Evolutionary conservation across 768 basidiomycete genomes (phyloP).

Genomic region (Calocera viscosa): DNA sequence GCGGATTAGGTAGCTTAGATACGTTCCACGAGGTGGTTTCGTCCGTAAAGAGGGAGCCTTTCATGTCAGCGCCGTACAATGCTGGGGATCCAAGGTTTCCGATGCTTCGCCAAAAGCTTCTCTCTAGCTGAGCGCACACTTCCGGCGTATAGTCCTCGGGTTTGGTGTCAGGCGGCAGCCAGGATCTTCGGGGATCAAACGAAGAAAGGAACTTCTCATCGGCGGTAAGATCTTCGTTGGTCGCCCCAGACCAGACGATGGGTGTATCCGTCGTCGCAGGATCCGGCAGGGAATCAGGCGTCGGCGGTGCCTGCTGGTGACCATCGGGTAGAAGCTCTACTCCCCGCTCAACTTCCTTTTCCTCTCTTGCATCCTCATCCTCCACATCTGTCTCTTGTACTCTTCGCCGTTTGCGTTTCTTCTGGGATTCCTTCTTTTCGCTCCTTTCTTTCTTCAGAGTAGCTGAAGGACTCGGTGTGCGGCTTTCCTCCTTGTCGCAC

Average conservation of each 20-base stretch:
- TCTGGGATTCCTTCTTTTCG: slow-evolving; percentile 12
- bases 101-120: slow-evolving; percentile 85
- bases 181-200: slow-evolving; percentile 61
- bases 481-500: slow-evolving; percentile 55
- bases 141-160: slow-evolving; percentile 74
- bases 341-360: not conserved
- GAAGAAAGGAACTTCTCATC: slow-evolving; percentile 44
- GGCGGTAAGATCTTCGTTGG: slow-evolving; percentile 27
- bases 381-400: slow-evolving; percentile 8
- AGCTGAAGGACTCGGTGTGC: slow-evolving; percentile 39
- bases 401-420: slow-evolving; percentile 2
- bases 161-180: slow-evolving; percentile 66
- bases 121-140: slow-evolving; percentile 75
- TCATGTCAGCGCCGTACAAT: slow-evolving; percentile 96
- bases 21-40: slow-evolving; percentile 85
- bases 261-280: too few relatives aligned
- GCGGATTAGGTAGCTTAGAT: slow-evolving; percentile 73
- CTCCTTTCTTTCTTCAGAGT: slow-evolving; percentile 27
- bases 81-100: slow-evolving; percentile 68
- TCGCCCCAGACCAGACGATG: too few relatives aligned
- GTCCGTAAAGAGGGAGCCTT: slow-evolving; percentile 58
- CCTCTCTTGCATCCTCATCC: slow-evolving; percentile 25
- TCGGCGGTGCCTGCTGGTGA: not conserved
- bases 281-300: not conserved
- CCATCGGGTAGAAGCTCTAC: slow-evolving; percentile 2